Conservation (phyloP, 768 basidiomycete genomes). For the Lentinula guzmanii region DNA sequence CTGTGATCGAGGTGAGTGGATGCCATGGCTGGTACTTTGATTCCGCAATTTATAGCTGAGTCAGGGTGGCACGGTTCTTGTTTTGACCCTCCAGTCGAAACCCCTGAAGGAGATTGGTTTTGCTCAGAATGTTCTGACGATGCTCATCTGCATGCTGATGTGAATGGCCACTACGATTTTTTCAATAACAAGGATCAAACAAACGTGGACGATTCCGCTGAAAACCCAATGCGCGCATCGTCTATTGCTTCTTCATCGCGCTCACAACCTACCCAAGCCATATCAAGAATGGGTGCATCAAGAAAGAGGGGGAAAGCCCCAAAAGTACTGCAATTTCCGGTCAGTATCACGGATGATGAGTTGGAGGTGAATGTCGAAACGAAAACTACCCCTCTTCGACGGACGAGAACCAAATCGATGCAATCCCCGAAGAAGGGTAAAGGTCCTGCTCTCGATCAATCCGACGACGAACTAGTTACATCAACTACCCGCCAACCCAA, state of each 20-base stretch:
- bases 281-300: constrained; percentile 8
- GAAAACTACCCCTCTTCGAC: neutral
- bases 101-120: constrained; percentile 75
- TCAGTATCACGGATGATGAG: constrained; percentile 15
- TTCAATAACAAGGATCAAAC: neutral
- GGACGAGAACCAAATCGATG: neutral
- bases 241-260: constrained; percentile 41
- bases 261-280: constrained; percentile 11
- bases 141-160: neutral
- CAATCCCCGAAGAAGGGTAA: constrained; percentile 15
- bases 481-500: constrained; percentile 28
- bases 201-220: neutral
- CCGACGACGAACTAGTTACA: constrained; percentile 18
- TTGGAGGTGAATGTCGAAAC: constrained; percentile 16
- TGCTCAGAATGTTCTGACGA: constrained; percentile 52
- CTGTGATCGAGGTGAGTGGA: constrained; percentile 75
- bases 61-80: constrained; percentile 85
- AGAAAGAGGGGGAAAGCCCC: neutral
- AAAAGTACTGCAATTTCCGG: constrained; percentile 5
- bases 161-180: neutral
- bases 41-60: constrained; percentile 7
- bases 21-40: constrained; percentile 12
- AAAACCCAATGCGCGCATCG: constrained; percentile 18
- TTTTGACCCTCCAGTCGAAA: constrained; percentile 63
- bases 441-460: constrained; percentile 6